A percentile compares a stretch with the other conserved stretches of the same genome.
Conservation (phyloP, 2,329 filamentous ascomycete genomes). For the Parafenestella ontariensis region DNA sequence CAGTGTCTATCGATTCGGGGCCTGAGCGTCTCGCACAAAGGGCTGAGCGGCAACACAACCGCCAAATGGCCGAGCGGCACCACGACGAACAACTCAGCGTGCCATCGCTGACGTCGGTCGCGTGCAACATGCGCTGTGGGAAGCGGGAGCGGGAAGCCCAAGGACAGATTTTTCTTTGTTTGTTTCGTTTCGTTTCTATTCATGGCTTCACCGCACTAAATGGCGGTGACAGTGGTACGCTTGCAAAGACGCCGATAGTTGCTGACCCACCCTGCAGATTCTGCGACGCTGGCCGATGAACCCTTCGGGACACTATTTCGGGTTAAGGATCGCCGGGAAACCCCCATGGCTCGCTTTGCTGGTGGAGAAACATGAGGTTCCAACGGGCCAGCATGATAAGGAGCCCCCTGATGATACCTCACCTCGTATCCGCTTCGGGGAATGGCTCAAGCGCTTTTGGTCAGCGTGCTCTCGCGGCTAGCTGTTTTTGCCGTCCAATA, state of each 20-base stretch:
- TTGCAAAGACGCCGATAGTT: constrained; percentile 12
- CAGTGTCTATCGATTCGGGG: constrained; percentile 22
- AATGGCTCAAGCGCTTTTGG: constrained; percentile 8
- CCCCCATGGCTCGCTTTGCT: constrained; percentile 11
- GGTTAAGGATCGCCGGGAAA: constrained; percentile 20
- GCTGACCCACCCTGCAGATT: constrained; percentile 22
- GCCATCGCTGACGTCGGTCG: constrained; percentile 1
- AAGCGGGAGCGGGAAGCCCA: constrained; percentile 2
- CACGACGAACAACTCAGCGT: constrained; percentile 1
- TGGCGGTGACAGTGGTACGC: constrained; percentile 11
- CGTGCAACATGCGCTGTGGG: constrained; percentile 3
- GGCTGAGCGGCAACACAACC: constrained; percentile 1
- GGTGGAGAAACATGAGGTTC: constrained; percentile 9
- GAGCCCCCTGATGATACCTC: constrained; percentile 21
- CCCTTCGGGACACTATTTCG: constrained; percentile 12
- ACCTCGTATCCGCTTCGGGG: constrained; percentile 6
- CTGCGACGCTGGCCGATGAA: constrained; percentile 25
- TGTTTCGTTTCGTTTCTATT: constrained; percentile 7
- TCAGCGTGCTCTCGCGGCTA: constrained; percentile 3
- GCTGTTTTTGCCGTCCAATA: constrained; percentile 7
- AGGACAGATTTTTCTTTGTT: neutral
- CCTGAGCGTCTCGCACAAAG: constrained; percentile 11
- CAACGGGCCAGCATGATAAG: constrained; percentile 22
- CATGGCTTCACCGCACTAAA: constrained; percentile 8
- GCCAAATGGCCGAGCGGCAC: no score